Base-by-base conservation (phyloP, 331 rosid species). In the Quercus phellos region DNA sequence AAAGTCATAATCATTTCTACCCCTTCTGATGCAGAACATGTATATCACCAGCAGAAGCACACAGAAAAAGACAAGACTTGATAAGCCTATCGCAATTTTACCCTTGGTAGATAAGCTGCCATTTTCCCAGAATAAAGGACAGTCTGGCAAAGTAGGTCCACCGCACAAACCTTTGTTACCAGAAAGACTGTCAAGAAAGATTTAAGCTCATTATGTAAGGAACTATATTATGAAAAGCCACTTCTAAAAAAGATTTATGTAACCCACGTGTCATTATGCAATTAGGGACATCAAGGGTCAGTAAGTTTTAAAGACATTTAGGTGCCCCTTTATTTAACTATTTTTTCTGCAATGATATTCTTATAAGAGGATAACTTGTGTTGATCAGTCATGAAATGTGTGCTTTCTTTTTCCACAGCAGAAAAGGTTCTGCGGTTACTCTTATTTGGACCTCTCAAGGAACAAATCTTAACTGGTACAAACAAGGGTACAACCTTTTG, bases 131-230 rank as follows among this genome's bases (percentile, higher is more conserved):
- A 94, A 92, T 61, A 94, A 12, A 73, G 98, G 89, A 69, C 99
- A 95, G 34, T 83, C 55, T 17, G 99, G 89, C 58, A 95, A 81
- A 74, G 97, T 77, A 32, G 94, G 91, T 32, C 85, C 94, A 59
- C 98, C 99, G 19, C 99, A 95, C 84, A 95, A 79, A 67, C 90
- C 98, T 79, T 91, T 91, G 90, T 92, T 95, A 26, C 87, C 85
- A 51, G 89, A 92, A 74, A 95, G 94, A 79, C 99, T 95, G 89
- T 27, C 54, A 12, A 67, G 46, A 87, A 71, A 58, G 35, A 80
- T 38, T 76, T 18, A 54, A 61, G 50, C 67, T 38, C 18, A 68
- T 58, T 73, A 66, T 63, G 51, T 19, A 34, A 22, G 27, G 51
- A 71, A 66, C n/a, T 14, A 18, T 22, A 60, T 51, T 30, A 51